These are phyloP conservation scores for Lolium rigidum DNA, from an alignment of 176 grass and related monocot genomes.

Conservation along the genomic window DNA sequence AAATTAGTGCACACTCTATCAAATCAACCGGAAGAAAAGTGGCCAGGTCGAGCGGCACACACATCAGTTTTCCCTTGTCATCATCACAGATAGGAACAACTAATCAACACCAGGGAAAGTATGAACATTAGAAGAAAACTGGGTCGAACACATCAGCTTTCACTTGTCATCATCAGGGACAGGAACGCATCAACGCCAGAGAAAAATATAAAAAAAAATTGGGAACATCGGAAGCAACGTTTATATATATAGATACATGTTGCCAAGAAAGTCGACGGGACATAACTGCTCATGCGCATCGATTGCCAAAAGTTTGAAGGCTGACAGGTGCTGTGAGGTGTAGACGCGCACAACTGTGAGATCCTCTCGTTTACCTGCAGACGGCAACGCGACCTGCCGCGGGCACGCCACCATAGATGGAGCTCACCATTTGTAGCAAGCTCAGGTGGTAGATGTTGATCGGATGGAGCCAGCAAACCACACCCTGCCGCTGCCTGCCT, in stretches of 20 bases:
- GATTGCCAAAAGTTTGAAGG: background rate
- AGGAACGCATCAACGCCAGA: background rate
- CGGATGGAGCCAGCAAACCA: conserved; percentile 15
- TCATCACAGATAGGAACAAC: too few species aligned
- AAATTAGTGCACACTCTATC: too few species aligned
- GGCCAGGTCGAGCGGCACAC: too few species aligned
- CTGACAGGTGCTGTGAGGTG: background rate
- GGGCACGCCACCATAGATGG: conserved; percentile 1
- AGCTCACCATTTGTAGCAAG: conserved; percentile 36
- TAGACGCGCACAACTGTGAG: conserved; percentile 42
- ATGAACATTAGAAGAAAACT: too few species aligned
- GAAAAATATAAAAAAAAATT: background rate
- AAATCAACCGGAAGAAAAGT: too few species aligned
- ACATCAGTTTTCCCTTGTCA: too few species aligned
- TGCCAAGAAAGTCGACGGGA: conserved; percentile 2
- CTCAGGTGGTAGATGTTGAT: conserved; percentile 2
- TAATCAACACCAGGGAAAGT: too few species aligned
- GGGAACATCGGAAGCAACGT: background rate
- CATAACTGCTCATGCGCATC: background rate
- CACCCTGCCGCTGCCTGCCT: background rate
- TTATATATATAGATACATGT: background rate
- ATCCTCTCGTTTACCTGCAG: conserved; percentile 37
- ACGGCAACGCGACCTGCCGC: conserved; percentile 16
- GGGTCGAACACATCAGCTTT: too few species aligned
- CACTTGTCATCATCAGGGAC: background rate